Conservation (phyloP, 1,284 basidiomycete genomes). For the Boletellus sp. region DNA sequence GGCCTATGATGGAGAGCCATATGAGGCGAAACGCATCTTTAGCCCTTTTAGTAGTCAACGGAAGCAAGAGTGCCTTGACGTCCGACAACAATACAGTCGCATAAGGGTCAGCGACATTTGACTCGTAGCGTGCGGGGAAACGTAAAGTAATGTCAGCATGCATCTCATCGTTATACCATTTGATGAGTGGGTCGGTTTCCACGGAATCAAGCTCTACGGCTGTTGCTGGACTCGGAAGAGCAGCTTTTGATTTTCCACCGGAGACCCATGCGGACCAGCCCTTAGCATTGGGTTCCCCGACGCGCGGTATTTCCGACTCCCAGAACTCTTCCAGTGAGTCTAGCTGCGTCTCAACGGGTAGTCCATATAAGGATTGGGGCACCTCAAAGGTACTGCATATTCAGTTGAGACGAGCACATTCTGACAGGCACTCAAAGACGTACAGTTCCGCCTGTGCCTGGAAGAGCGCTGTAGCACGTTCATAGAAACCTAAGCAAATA, state of each 20-base stretch:
- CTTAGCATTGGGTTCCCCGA: constrained; percentile 56
- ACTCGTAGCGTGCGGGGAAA: constrained; percentile 59
- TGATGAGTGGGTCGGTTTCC: constrained; percentile 57
- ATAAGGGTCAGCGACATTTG: constrained; percentile 71
- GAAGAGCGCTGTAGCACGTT: constrained; percentile 68
- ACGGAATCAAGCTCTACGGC: constrained; percentile 20
- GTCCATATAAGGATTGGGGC: constrained; percentile 41
- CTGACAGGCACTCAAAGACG: constrained; percentile 22
- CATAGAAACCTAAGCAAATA: constrained; percentile 45
- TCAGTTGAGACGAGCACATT: constrained; percentile 7
- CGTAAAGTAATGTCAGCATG: constrained; percentile 41
- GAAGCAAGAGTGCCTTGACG: constrained; percentile 65
- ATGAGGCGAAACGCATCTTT: constrained; percentile 67
- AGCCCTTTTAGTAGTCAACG: constrained; percentile 49
- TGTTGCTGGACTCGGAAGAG: constrained; percentile 8
- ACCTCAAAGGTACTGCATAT: constrained; percentile 49
- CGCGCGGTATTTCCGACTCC: constrained; percentile 66
- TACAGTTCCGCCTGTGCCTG: constrained; percentile 78
- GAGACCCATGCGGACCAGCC: constrained; percentile 64
- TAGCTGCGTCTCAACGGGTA: constrained; percentile 47
- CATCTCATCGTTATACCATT: constrained; percentile 67
- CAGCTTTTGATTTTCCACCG: constrained; percentile 36
- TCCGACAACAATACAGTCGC: constrained; percentile 79
- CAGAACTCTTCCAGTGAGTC: constrained; percentile 68
- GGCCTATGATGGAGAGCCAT: constrained; percentile 75